Evolutionary conservation across 1,284 basidiomycete species (phyloP), one percentile per base, ranked within the genome.

Genomic region (Trichosporon faecale): DNA sequence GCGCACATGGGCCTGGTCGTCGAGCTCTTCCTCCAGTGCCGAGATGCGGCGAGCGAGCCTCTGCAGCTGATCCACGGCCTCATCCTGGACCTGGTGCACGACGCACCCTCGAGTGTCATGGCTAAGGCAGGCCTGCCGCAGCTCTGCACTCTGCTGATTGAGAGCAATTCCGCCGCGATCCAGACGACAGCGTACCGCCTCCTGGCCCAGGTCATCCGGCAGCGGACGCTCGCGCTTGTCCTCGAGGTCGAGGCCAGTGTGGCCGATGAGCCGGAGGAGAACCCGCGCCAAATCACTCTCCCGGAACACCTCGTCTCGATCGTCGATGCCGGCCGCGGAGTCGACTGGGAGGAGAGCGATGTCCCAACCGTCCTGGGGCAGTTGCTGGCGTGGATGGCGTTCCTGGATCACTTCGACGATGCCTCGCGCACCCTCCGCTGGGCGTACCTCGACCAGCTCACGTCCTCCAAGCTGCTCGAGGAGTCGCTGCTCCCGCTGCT

Each of bases 381-480:
- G 76, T 84, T 98, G n/a, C 86, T 98, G 3, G 88, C 88, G 8
- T 99, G 96, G 96, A 92, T 98, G 88, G 85, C 94, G 4, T 79
- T 91, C 0, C 91, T 98, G 74, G 92, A 96, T 77, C 87, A 93
- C 70, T 98, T 99, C 82, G 86, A 87, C 37, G 89, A 92, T 79
- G 91, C 94, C 77, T 83, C 82, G 9, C 77, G 79, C 6, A 80
- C 79, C 0, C 73, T 84, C 5, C 77, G 83, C 60, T 82, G 80
- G 77, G 81, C 88, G 63, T 98, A 95, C 80, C 89, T 94, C 60
- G 91, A 92, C 67, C 94, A 98, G 77, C 85, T 99, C 35, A 89
- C 93, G 66, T 88, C 88, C 65, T 82, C 88, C 5, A 87, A 89
- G 60, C 82, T 97, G 27, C 85, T 98, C 33, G 82, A 85, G 7